Base-by-base conservation (phyloP, 257 asterid genomes). In the Petunia secreta region DNA sequence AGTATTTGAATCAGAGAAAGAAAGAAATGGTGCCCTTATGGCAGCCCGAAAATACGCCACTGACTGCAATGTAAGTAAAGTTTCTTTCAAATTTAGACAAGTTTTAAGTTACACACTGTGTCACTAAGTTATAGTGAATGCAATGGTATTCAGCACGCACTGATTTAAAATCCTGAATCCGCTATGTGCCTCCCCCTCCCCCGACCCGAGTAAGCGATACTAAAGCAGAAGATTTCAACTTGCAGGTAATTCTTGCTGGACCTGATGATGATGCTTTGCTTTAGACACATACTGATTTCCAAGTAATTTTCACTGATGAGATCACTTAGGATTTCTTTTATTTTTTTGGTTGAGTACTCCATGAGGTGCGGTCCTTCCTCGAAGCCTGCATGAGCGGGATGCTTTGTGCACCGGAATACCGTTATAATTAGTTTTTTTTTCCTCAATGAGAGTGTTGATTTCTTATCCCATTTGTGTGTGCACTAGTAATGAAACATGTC, bases 201-300 rank as follows among this genome's bases (percentile, higher is more conserved):
- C 44, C 66, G n/a, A n/a, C 50, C 44, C 71, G 74, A 41, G 40
- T 15, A 34, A 64, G 39, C 36, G 53, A 65, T 75, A 38, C 79
- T 74, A 37, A 78, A 16, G 15, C 7, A 62, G 8, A n/a, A 34
- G 59, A 4, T 40, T 41, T 62, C 8, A 44, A 74, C 38, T 62
- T 80, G 83, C 87, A 95, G 99, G 95, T 95, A 9, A 83, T 90
- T 81, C 98, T 95, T 81, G 98, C 96, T 14, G 99, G 99, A 81
- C 99, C 98, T 75, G 99, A 93, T 58, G 99, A 95, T 6, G 97
- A 95, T 48, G 99, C 97, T 15, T 75, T 93, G 88, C 79, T 93
- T 88, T 95, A 89, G 89, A 81, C 64, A 39, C 82, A 86, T 10
- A 89, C 89, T 79, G 88, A 87, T 73, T 74, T 84, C 59, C 81